Percentiles rank a stretch among this genome's conserved stretches.
phyloP scores from a whole-genome alignment of 139 green algal genomes.

The Tetraselmis chui region DNA sequence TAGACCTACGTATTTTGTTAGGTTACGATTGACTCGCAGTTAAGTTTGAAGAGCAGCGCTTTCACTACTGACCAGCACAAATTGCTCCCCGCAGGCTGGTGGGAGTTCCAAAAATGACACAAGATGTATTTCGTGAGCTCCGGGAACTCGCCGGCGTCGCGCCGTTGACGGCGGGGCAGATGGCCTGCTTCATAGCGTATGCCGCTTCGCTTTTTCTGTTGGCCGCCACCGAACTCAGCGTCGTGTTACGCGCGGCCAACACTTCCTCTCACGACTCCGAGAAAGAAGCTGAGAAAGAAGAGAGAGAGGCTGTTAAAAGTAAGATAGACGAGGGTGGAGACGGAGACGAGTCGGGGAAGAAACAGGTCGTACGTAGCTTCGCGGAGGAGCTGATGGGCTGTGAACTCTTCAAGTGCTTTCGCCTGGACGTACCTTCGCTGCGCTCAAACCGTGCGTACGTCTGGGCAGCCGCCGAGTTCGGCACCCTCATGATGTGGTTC shows the following conservation, averaged over 20 bases:
- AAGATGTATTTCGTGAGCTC: not conserved
- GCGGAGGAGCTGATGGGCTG: not conserved
- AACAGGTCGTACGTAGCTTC: not conserved
- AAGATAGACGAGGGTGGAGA: not conserved
- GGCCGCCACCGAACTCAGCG: not conserved
- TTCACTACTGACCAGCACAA: no score
- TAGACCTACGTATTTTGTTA: no score
- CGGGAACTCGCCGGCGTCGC: not conserved
- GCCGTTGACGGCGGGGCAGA: not conserved
- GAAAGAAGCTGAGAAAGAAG: not conserved
- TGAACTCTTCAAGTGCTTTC: not conserved
- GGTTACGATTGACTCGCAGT: no score
- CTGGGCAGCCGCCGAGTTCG: constrained; percentile 52
- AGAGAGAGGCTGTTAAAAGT: no score
- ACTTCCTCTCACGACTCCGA: not conserved
- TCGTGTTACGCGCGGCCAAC: not conserved
- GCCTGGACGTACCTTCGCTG: not conserved
- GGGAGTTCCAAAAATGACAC: no score
- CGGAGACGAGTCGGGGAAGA: not conserved
- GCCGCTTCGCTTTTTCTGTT: not conserved
- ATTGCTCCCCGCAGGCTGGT: no score
- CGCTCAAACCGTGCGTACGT: not conserved
- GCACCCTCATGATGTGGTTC: constrained; percentile 76
- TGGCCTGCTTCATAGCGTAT: not conserved
- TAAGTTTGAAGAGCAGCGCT: no score